Percentiles rank a stretch among this genome's conserved stretches.
Conservation (phyloP, 2,329 filamentous ascomycete species). For the Albophoma yamanashiensis region DNA sequence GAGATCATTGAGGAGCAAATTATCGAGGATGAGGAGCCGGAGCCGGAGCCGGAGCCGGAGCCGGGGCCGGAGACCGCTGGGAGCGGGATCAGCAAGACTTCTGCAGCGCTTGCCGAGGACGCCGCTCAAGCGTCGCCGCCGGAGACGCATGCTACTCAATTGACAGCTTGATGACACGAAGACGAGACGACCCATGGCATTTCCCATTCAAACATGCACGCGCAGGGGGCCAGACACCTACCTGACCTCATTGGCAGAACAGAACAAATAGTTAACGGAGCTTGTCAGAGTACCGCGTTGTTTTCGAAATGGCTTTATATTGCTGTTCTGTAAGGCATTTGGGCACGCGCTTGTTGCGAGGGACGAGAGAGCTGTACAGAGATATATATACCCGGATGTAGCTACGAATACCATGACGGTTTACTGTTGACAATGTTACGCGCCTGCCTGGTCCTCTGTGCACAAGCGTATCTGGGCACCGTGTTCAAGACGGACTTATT, state of each 20-base stretch:
- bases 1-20: constrained; percentile 36
- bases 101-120: neutral
- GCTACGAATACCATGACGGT: constrained; percentile 2
- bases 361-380: neutral
- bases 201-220: neutral
- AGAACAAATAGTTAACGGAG: neutral
- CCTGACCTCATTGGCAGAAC: neutral
- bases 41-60: constrained; percentile 14
- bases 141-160: neutral
- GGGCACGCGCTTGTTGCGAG: neutral
- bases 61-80: constrained; percentile 11
- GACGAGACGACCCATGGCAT: neutral
- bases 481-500: neutral
- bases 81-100: neutral
- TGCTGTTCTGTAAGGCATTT: neutral
- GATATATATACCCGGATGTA: constrained; percentile 2
- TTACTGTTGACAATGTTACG: neutral
- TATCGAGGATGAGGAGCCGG: constrained; percentile 27
- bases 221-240: neutral
- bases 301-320: neutral
- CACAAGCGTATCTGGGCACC: neutral
- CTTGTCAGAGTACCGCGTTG: neutral
- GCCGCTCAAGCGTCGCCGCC: too few relatives aligned
- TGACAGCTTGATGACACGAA: neutral
- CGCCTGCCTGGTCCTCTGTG: neutral